phyloP scores from a whole-genome alignment of 1,139 yeast species.

The Geotrichum macrosporum region DNA sequence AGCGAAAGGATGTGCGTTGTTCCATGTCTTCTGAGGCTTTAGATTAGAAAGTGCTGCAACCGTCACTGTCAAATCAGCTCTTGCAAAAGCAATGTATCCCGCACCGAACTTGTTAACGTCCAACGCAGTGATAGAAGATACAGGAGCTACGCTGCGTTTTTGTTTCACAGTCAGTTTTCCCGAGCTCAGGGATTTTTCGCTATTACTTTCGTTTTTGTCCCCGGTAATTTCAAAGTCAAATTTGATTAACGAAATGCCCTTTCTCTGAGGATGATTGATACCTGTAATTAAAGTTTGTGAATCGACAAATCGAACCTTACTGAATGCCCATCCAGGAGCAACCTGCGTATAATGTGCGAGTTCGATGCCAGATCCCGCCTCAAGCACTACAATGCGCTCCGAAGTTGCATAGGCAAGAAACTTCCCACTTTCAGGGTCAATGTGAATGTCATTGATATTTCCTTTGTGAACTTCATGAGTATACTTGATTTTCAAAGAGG shows the following conservation, averaged over 20 bases:
- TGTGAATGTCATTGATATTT: slow-evolving; percentile 26
- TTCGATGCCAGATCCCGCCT: slow-evolving; percentile 28
- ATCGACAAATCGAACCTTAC: slow-evolving; percentile 58
- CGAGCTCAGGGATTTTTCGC: slow-evolving; percentile 37
- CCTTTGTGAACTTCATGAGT: slow-evolving; percentile 15
- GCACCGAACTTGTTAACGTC: slow-evolving; percentile 42
- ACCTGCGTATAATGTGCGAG: slow-evolving; percentile 18
- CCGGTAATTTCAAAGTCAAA: slow-evolving; percentile 26
- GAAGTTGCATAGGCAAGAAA: slow-evolving; percentile 28
- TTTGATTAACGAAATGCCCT: slow-evolving; percentile 44
- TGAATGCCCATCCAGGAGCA: slow-evolving; percentile 36
- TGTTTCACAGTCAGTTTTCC: slow-evolving; percentile 45
- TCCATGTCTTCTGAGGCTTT: slow-evolving; percentile 47
- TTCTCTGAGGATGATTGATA: slow-evolving; percentile 40
- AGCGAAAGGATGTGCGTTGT: slow-evolving; percentile 71
- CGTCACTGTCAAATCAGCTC: slow-evolving; percentile 67
- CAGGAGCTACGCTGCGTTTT: slow-evolving; percentile 13
- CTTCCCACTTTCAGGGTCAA: slow-evolving; percentile 27
- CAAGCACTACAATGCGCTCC: slow-evolving; percentile 25
- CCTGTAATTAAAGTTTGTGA: slow-evolving; percentile 53
- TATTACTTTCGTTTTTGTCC: slow-evolving; percentile 32
- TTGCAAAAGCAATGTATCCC: slow-evolving; percentile 63
- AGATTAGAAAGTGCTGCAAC: slow-evolving; percentile 52
- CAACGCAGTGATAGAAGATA: slow-evolving; percentile 59
- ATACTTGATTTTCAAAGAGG: slow-evolving; percentile 5